phyloP scores from a whole-genome alignment of 306 rosid genomes.

The Lathyrus oleraceus region DNA sequence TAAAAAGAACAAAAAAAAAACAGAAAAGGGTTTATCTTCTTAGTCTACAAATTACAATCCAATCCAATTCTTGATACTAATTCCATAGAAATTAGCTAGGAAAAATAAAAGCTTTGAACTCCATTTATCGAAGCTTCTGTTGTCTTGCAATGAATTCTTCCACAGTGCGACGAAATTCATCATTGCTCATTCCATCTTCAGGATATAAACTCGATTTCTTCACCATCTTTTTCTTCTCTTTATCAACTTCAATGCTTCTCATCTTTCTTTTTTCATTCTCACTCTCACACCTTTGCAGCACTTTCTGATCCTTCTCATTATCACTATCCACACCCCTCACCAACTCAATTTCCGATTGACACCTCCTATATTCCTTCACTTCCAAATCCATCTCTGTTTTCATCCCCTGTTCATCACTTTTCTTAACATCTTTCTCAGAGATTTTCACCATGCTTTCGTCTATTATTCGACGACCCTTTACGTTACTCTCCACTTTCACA shows the following conservation, averaged over 20 bases:
- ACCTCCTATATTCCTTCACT: conserved; percentile 49
- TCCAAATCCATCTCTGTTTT: background rate
- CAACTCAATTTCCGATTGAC: conserved; percentile 42
- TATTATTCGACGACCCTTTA: background rate
- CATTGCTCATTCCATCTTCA: conserved; percentile 76
- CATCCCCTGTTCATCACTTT: background rate
- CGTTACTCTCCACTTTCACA: background rate
- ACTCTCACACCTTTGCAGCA: conserved; percentile 54
- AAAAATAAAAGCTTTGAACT: conserved; percentile 2
- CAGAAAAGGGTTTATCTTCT: background rate
- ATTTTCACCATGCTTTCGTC: background rate
- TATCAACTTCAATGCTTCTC: background rate
- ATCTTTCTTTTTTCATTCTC: conserved; percentile 31
- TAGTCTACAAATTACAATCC: background rate
- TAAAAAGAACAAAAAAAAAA: background rate
- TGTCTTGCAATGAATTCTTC: conserved; percentile 89
- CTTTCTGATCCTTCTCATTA: conserved; percentile 31
- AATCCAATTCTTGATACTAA: background rate
- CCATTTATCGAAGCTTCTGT: conserved; percentile 64
- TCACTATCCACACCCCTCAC: background rate
- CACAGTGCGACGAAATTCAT: conserved; percentile 65
- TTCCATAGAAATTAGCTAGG: background rate
- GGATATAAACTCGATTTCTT: conserved; percentile 29
- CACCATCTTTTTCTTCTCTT: background rate
- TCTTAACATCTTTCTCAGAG: conserved; percentile 1